Conservation (phyloP, 306 rosid species). For the Gleditsia sinensis region DNA sequence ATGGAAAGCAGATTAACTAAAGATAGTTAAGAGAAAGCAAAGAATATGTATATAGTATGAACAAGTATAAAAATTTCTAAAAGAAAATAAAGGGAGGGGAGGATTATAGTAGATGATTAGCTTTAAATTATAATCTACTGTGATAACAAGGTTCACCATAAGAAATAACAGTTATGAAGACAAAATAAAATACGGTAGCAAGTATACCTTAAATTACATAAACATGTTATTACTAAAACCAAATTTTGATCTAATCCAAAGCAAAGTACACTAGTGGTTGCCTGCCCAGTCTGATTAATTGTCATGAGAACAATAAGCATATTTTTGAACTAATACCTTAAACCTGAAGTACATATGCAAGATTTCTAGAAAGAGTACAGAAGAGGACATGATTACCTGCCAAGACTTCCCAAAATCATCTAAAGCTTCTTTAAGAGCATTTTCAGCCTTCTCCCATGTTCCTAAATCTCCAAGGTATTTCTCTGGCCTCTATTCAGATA, state of each 20-base stretch:
- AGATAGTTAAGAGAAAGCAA: background rate
- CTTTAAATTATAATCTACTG: too few species aligned
- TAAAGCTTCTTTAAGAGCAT: slow-evolving; percentile 79
- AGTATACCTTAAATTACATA: slow-evolving; percentile 9
- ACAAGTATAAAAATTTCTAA: too few species aligned
- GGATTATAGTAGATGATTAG: too few species aligned
- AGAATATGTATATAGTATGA: too few species aligned
- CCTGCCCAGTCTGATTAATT: background rate
- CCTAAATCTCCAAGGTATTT: slow-evolving; percentile 72
- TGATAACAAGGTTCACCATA: too few species aligned
- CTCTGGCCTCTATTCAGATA: slow-evolving; percentile 76
- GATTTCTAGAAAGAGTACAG: background rate
- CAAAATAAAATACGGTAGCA: background rate
- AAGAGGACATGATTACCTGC: slow-evolving; percentile 60
- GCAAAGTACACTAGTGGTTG: background rate
- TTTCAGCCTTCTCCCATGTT: slow-evolving; percentile 96
- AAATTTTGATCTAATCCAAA: background rate
- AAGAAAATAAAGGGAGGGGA: too few species aligned
- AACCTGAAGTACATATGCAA: slow-evolving; percentile 9
- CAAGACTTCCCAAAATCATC: slow-evolving; percentile 87
- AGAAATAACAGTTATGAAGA: too few species aligned
- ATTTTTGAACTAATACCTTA: background rate
- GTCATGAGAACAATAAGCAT: background rate
- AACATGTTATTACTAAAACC: background rate
- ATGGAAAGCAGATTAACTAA: background rate